These are phyloP conservation scores for Diospyros kaki DNA, from an alignment of 148 eudicot species.

Conservation along the genomic window DNA sequence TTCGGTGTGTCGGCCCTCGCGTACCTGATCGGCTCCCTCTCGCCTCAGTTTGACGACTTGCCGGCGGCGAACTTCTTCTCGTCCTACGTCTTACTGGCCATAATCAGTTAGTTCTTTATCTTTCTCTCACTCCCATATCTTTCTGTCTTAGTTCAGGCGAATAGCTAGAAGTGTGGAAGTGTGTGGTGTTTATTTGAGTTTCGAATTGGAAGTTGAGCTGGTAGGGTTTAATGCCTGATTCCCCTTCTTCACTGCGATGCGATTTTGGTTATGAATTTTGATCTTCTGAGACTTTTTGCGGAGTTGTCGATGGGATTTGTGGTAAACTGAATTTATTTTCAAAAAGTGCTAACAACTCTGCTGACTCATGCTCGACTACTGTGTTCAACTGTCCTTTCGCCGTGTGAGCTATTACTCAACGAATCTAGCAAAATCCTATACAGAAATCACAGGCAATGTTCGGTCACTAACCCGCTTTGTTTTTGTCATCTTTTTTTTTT, in stretches of 20 bases:
- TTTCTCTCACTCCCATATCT: not conserved
- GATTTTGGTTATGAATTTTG: not conserved
- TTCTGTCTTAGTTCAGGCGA: not conserved
- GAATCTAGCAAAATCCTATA: too few species aligned
- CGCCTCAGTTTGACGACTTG: too few species aligned
- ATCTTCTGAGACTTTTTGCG: not conserved
- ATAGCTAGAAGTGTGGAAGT: not conserved
- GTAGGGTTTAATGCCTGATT: not conserved
- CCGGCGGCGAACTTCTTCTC: not conserved
- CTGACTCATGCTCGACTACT: too few species aligned
- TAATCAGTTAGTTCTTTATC: constrained; percentile 1
- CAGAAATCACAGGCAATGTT: too few species aligned
- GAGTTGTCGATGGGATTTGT: not conserved
- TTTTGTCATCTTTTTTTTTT: too few species aligned
- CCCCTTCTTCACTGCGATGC: not conserved
- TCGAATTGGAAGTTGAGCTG: not conserved
- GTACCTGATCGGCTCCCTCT: too few species aligned
- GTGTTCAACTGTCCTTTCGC: too few species aligned
- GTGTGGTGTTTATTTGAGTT: not conserved
- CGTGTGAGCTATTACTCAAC: too few species aligned
- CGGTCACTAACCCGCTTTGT: too few species aligned
- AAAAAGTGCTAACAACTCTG: not conserved
- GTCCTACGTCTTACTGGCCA: not conserved
- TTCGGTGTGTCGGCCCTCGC: too few species aligned
- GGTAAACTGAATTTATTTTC: not conserved